Percentiles rank a stretch among this genome's conserved stretches.
phyloP scores from a whole-genome alignment of 2,329 filamentous ascomycete genomes.

The Metarhizium guizhouense region DNA sequence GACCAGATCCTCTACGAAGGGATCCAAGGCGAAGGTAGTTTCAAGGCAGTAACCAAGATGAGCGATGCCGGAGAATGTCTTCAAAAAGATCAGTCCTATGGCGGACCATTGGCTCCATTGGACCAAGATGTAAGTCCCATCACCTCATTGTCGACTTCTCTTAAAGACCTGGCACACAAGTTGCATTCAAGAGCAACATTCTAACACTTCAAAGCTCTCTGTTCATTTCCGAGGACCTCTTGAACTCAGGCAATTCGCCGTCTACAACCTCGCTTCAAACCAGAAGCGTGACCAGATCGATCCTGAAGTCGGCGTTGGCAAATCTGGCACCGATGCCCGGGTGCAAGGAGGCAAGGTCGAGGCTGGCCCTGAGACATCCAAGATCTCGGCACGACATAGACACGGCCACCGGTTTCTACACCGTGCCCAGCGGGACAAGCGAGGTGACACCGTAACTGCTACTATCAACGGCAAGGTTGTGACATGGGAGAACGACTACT shows the following conservation, averaged over 20 bases:
- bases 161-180: neutral
- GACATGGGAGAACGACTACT: slow-evolving; percentile 50
- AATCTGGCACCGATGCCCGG: neutral
- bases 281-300: slow-evolving; percentile 17
- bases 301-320: neutral
- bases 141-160: neutral
- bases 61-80: slow-evolving; percentile 44
- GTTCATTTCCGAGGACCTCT: slow-evolving; percentile 65
- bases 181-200: neutral
- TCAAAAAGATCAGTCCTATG: slow-evolving; percentile 42
- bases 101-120: slow-evolving; percentile 55
- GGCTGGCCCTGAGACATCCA: neutral
- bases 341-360: neutral
- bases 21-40: slow-evolving; percentile 50
- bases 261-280: slow-evolving; percentile 47
- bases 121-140: slow-evolving; percentile 54
- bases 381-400: slow-evolving; percentile 18
- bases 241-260: slow-evolving; percentile 57
- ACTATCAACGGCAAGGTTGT: slow-evolving; percentile 49
- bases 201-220: slow-evolving; percentile 44
- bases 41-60: slow-evolving; percentile 57
- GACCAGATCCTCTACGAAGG: slow-evolving; percentile 58
- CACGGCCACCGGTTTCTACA: slow-evolving; percentile 43
- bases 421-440: slow-evolving; percentile 29
- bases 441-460: slow-evolving; percentile 43